phyloP scores from a whole-genome alignment of 208 protist genomes.

The Trypanosoma lewisi region DNA sequence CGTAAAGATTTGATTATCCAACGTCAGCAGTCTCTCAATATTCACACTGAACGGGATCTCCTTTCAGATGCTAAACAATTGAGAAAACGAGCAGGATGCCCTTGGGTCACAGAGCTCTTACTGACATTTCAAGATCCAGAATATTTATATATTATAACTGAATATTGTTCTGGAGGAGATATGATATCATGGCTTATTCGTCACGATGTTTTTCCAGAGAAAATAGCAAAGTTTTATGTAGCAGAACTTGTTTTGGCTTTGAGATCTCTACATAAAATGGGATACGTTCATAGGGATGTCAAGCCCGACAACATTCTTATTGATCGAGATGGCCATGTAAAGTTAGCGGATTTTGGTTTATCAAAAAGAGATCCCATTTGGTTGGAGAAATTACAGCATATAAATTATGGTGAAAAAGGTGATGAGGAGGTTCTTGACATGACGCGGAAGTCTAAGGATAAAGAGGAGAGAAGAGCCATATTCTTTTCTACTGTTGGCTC shows the following conservation, averaged over 20 bases:
- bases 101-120: slow-evolving; percentile 87
- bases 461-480: slow-evolving; percentile 28
- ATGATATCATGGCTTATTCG: slow-evolving; percentile 95
- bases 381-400: slow-evolving; percentile 9
- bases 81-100: slow-evolving; percentile 19
- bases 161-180: slow-evolving; percentile 94
- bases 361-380: slow-evolving; percentile 28
- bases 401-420: background rate
- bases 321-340: slow-evolving; percentile 45
- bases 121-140: slow-evolving; percentile 88
- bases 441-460: slow-evolving; percentile 26
- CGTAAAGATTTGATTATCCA: slow-evolving; percentile 89
- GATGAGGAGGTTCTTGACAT: slow-evolving; percentile 14
- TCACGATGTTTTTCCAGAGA: slow-evolving; percentile 88
- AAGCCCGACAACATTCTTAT: slow-evolving; percentile 59
- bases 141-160: slow-evolving; percentile 94
- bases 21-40: slow-evolving; percentile 83
- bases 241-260: slow-evolving; percentile 89
- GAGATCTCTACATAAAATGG: slow-evolving; percentile 88
- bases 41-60: slow-evolving; percentile 83
- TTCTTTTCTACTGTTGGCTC: slow-evolving; percentile 88
- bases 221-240: slow-evolving; percentile 74
- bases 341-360: slow-evolving; percentile 62
- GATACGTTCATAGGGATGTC: slow-evolving; percentile 49
- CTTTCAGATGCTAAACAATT: slow-evolving; percentile 39